phyloP scores from a whole-genome alignment of 108 stramenopile species.

The Epipyxis sp. region DNA sequence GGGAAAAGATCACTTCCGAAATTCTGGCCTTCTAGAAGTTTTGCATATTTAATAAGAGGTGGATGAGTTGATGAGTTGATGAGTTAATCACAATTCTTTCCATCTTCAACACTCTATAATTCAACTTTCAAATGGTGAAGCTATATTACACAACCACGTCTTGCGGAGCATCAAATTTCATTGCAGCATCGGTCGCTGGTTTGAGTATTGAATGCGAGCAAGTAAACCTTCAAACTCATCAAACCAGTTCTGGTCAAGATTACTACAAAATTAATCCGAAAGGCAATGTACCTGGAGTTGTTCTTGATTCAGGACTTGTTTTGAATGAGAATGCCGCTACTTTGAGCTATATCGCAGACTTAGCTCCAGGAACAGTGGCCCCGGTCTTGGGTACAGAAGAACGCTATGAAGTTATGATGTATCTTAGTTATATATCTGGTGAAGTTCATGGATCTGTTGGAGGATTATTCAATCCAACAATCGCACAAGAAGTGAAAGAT shows the following conservation, averaged over 20 bases:
- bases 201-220: slow-evolving; percentile 7
- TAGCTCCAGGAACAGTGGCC: slow-evolving; percentile 12
- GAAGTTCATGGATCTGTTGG: slow-evolving; percentile 14
- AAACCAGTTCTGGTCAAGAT: slow-evolving; percentile 9
- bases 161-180: slow-evolving; percentile 25
- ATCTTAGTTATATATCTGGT: background rate
- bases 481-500: background rate
- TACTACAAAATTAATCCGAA: slow-evolving; percentile 33
- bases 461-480: background rate
- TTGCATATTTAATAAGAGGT: no score
- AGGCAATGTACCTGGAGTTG: slow-evolving; percentile 24
- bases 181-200: slow-evolving; percentile 13
- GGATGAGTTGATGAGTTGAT: no score
- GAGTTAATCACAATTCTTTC: no score
- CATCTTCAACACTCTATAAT: no score
- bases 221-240: slow-evolving; percentile 1
- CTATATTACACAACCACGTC: slow-evolving; percentile 30
- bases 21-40: no score
- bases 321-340: slow-evolving; percentile 25
- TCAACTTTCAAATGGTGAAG: slow-evolving; percentile 14
- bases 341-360: slow-evolving; percentile 2
- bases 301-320: slow-evolving; percentile 17
- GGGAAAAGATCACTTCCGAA: no score
- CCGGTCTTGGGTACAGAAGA: background rate
- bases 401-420: background rate